Conservation (phyloP, 192 early-diverging fungal genomes). For the Gonapodya prolifera region DNA sequence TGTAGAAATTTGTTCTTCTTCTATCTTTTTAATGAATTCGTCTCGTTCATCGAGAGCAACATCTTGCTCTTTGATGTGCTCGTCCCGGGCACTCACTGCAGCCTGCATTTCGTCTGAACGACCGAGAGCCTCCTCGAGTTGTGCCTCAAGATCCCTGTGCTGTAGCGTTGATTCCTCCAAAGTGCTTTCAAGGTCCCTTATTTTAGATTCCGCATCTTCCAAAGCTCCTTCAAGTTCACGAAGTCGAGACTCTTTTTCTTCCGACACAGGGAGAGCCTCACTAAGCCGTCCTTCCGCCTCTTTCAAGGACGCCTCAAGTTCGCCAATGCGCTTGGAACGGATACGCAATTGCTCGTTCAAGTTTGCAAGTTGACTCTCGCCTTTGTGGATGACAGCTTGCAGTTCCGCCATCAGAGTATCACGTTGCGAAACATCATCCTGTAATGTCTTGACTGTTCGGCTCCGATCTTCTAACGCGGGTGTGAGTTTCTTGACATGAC, state of each 20-base stretch:
- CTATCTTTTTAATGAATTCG: background rate
- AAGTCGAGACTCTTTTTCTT: background rate
- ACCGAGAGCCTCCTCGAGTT: background rate
- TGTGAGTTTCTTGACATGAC: background rate
- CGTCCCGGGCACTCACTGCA: background rate
- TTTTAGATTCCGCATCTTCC: background rate
- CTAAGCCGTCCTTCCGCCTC: background rate
- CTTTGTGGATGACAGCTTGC: background rate
- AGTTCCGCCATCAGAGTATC: background rate
- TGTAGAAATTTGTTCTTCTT: background rate
- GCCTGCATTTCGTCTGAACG: background rate
- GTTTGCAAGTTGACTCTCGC: background rate
- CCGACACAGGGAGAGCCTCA: too few relatives aligned
- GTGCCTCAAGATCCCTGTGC: background rate
- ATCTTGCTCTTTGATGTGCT: background rate
- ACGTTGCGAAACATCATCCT: background rate
- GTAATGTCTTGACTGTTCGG: background rate
- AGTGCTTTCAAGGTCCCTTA: background rate
- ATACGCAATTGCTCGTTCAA: too few relatives aligned
- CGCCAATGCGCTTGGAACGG: too few relatives aligned
- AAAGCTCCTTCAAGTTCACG: background rate
- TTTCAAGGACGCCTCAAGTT: background rate
- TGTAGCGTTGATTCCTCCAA: background rate
- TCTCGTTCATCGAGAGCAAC: background rate
- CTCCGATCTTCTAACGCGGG: background rate